Evolutionary conservation across 768 basidiomycete genomes (phyloP).

Genomic region (Trametes cinnabarina): DNA sequence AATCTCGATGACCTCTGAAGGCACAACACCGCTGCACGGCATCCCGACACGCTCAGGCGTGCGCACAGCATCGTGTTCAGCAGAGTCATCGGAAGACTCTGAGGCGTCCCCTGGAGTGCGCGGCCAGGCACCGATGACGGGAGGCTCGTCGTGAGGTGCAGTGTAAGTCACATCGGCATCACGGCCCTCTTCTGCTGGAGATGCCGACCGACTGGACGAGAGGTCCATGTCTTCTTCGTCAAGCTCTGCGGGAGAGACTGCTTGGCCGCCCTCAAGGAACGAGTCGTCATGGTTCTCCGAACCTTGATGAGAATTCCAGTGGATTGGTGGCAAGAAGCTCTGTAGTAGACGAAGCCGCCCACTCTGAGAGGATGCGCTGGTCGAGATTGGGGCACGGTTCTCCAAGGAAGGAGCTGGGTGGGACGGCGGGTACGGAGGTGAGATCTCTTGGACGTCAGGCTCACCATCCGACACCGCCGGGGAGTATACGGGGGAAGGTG

Average conservation of each 20-base stretch:
- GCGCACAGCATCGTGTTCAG: not conserved
- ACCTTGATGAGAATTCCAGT: not conserved
- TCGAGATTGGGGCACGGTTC: not conserved
- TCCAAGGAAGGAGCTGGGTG: not conserved
- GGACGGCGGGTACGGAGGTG: constrained; percentile 15
- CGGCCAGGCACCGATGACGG: constrained; percentile 21
- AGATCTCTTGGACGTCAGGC: constrained; percentile 28
- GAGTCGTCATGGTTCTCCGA: not conserved
- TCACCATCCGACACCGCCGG: constrained; percentile 41
- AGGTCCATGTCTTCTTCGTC: constrained; percentile 19
- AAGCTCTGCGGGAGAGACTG: not conserved
- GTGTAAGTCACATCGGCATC: not conserved
- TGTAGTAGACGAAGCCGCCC: constrained; percentile 22
- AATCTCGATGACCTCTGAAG: constrained; percentile 13
- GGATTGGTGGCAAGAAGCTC: constrained; percentile 22
- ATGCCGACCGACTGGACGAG: constrained; percentile 11
- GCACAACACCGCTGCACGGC: not conserved
- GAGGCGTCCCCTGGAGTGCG: not conserved
- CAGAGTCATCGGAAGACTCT: not conserved
- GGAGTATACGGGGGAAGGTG: constrained; percentile 36
- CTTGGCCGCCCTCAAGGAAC: not conserved
- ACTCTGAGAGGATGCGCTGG: not conserved
- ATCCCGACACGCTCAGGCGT: not conserved
- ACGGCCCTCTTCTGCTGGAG: not conserved
- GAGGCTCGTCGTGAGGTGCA: not conserved